Evolutionary conservation across 208 protist species (phyloP).

Genomic region (Sergeia podlipaevii): DNA sequence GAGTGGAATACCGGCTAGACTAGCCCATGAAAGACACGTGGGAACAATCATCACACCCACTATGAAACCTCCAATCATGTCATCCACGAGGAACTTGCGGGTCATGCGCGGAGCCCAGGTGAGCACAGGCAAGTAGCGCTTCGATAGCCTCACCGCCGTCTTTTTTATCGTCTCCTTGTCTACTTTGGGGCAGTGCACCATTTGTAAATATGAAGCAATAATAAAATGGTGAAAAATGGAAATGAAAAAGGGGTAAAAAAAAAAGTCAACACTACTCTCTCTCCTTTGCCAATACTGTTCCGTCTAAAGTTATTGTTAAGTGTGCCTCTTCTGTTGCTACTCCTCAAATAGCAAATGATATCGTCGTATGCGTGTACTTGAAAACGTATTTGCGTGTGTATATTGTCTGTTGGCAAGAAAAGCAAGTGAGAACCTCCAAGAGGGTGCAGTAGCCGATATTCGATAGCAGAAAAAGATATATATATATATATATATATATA

Average conservation of each 20-base stretch:
- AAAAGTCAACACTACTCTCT: no score
- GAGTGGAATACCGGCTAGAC: slow-evolving; percentile 29
- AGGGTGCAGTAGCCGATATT: background rate
- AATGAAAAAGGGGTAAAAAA: background rate
- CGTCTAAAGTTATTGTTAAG: no score
- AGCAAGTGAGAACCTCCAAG: no score
- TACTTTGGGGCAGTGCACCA: background rate
- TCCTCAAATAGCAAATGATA: no score
- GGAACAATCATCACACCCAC: slow-evolving; percentile 57
- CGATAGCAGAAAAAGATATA: no score
- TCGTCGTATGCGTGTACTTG: no score
- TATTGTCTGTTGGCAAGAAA: no score
- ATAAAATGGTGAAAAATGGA: slow-evolving; percentile 1
- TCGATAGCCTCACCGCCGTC: background rate
- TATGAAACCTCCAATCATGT: slow-evolving; percentile 41
- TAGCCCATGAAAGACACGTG: slow-evolving; percentile 43
- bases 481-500: no score
- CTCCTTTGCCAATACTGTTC: no score
- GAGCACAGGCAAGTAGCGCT: slow-evolving; percentile 33
- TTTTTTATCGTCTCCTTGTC: slow-evolving; percentile 3
- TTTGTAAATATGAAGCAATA: background rate
- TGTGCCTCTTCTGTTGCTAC: no score
- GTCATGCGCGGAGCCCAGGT: slow-evolving; percentile 28
- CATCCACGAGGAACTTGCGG: slow-evolving; percentile 10
- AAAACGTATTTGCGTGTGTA: no score